Evolutionary conservation across 1,284 basidiomycete species (phyloP).

Genomic region (Sphagnurus paluster): DNA sequence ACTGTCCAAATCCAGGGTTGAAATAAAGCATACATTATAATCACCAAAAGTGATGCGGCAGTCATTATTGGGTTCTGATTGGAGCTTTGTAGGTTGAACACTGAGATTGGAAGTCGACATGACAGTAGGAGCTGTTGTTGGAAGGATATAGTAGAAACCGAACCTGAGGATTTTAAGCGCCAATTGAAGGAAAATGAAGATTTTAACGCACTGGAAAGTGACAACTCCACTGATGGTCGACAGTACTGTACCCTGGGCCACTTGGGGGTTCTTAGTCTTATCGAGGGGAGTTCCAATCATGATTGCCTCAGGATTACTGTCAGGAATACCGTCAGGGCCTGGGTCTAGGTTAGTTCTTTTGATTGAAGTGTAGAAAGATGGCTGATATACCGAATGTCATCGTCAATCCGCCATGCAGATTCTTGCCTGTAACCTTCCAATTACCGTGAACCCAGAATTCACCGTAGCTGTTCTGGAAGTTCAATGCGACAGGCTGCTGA

Average conservation of each 20-base stretch:
- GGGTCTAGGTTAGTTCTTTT: constrained; percentile 7
- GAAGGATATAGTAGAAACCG: constrained; percentile 58
- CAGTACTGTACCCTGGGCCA: constrained; percentile 47
- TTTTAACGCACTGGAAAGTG: constrained; percentile 45
- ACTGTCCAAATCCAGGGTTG: background rate
- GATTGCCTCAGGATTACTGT: constrained; percentile 57
- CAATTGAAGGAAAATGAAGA: background rate
- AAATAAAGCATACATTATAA: constrained; percentile 47
- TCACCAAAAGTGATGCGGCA: constrained; percentile 60
- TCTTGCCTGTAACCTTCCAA: constrained; percentile 59
- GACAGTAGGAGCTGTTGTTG: constrained; percentile 52
- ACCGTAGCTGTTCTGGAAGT: constrained; percentile 54
- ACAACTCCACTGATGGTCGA: constrained; percentile 59
- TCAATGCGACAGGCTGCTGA: constrained; percentile 46
- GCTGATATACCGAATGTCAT: constrained; percentile 45
- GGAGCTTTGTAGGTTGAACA: constrained; percentile 41
- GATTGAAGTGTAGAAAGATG: background rate
- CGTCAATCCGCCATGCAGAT: constrained; percentile 57
- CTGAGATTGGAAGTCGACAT: constrained; percentile 36
- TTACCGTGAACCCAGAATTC: constrained; percentile 63
- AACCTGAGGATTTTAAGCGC: constrained; percentile 30
- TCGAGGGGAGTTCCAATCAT: constrained; percentile 58
- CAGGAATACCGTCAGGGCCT: constrained; percentile 49
- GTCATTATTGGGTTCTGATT: constrained; percentile 30
- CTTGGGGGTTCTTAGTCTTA: constrained; percentile 50